These are phyloP conservation scores for Leccinum ochraceum DNA, from an alignment of 768 basidiomycete species.

Conservation along the genomic window DNA sequence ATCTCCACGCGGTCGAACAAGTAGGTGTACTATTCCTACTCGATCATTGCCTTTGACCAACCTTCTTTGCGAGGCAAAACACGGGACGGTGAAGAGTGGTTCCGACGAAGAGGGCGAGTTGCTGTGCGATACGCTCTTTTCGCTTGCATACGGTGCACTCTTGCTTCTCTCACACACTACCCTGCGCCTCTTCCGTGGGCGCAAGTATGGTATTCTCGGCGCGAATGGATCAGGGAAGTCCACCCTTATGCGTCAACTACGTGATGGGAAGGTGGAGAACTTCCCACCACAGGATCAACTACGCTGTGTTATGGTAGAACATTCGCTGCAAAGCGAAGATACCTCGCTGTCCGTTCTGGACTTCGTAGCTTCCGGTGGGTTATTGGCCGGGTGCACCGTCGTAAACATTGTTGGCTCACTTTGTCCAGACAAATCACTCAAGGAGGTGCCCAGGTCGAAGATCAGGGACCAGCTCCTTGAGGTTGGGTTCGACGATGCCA, in stretches of 20 bases:
- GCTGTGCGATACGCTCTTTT: constrained; percentile 92
- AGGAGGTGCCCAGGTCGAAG: constrained; percentile 59
- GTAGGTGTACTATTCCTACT: constrained; percentile 33
- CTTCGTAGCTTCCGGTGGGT: constrained; percentile 82
- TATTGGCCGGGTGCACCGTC: constrained; percentile 8
- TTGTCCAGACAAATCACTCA: constrained; percentile 65
- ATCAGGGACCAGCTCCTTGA: constrained; percentile 79
- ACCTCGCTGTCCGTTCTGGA: constrained; percentile 78
- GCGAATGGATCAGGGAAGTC: constrained; percentile 97
- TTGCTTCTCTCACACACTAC: constrained; percentile 93
- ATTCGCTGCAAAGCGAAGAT: constrained; percentile 94
- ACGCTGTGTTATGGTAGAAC: constrained; percentile 95
- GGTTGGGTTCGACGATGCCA: constrained; percentile 88
- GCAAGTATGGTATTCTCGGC: constrained; percentile 93
- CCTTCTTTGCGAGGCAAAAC: constrained; percentile 52
- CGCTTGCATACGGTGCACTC: constrained; percentile 92
- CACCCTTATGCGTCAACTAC: constrained; percentile 92
- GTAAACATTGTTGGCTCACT: constrained; percentile 1
- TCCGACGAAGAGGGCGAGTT: constrained; percentile 77
- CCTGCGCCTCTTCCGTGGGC: constrained; percentile 85
- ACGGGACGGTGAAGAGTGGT: constrained; percentile 42
- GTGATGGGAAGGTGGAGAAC: constrained; percentile 94
- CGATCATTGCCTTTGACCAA: constrained; percentile 11
- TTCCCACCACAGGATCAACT: constrained; percentile 89
- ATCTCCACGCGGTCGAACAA: constrained; percentile 79